Evolutionary conservation across 139 green algal species (phyloP).

Genomic region (Micractinium sp.): DNA sequence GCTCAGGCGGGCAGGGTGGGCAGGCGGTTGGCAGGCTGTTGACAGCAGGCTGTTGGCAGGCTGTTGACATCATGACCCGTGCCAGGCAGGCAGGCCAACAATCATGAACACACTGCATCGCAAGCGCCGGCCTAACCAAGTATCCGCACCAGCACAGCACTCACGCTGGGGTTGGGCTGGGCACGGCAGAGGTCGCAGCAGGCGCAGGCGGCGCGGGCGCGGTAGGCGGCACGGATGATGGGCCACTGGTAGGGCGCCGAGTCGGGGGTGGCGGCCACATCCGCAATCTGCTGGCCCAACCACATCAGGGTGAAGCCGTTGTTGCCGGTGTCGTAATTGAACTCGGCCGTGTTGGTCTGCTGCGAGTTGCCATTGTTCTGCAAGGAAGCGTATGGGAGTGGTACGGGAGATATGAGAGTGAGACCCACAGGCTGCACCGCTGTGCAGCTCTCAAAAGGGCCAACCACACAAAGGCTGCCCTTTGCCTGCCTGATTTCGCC

Average conservation of each 20-base stretch:
- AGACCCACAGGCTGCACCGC: too few species aligned
- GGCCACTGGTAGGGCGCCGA: not conserved
- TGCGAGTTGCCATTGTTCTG: not conserved
- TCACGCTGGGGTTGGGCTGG: constrained; percentile 1
- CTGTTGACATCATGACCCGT: too few species aligned
- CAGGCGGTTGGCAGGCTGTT: too few species aligned
- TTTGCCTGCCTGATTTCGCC: too few species aligned
- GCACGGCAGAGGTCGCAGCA: not conserved
- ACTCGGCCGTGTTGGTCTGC: not conserved
- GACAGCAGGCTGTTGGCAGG: too few species aligned
- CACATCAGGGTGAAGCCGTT: not conserved
- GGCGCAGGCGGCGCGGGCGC: not conserved
- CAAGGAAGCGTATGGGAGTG: not conserved
- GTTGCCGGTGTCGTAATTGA: not conserved
- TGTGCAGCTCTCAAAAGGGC: too few species aligned
- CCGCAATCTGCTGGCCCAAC: not conserved
- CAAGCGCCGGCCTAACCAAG: too few species aligned
- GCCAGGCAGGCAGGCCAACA: not conserved
- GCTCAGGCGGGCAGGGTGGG: too few species aligned
- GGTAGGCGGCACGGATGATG: not conserved
- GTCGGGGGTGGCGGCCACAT: not conserved
- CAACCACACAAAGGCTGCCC: too few species aligned
- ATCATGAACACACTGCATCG: not conserved
- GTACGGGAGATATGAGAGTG: not conserved
- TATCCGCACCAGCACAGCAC: not conserved